Evolutionary conservation across 2,329 filamentous ascomycete species (phyloP), one percentile per base, ranked within the genome.

Genomic region (Pseudophaeomoniella oleicola): DNA sequence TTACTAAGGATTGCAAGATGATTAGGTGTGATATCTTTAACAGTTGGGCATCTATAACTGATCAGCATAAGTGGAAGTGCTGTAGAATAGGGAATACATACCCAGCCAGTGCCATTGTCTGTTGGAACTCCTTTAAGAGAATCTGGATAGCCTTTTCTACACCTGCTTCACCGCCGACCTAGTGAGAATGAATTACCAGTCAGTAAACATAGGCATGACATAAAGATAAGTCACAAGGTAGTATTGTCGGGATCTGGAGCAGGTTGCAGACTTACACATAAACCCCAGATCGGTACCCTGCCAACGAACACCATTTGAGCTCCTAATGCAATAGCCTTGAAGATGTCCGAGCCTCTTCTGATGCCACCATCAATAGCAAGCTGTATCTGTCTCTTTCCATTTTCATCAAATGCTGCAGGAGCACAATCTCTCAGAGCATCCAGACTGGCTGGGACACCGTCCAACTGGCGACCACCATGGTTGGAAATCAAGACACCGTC

Each of bases 251-350:
- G 30, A 32, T 18, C 31, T 17, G 18, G 12, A 35, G 15, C 36
- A 13, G 13, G 12, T 31, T 35, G 14, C 12, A 13, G 12, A 35
- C 36, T 4, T 44, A 57, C 55, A 19, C 53, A 53, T 30, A 57
- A 44, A 1, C 54, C 54, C 54, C 54, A 57, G 6, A 57, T 52
- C 2, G 52, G 44, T 18, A 53, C 49, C 12, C 55, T 34, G 10
- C 56, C 56, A 9, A 53, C 37, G 32, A 56, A 57, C 22, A 50
- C 54, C 36, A 44, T 47, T 10, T 45, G 41, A 4, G 56, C 56
- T 2, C 55, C 55, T 12, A 59, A 37, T 3, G 56, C 56, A 4
- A 59, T 16, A 3, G 54, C 54, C 30, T 57, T 58, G 46, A 58
- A 58, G 16, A 58, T 52, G 38, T 59, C 56, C 1, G 52, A 48